Percentiles rank a stretch among this genome's conserved stretches.
Conservation (phyloP, 768 basidiomycete genomes). For the Gloeopeniophorella convolvens region DNA sequence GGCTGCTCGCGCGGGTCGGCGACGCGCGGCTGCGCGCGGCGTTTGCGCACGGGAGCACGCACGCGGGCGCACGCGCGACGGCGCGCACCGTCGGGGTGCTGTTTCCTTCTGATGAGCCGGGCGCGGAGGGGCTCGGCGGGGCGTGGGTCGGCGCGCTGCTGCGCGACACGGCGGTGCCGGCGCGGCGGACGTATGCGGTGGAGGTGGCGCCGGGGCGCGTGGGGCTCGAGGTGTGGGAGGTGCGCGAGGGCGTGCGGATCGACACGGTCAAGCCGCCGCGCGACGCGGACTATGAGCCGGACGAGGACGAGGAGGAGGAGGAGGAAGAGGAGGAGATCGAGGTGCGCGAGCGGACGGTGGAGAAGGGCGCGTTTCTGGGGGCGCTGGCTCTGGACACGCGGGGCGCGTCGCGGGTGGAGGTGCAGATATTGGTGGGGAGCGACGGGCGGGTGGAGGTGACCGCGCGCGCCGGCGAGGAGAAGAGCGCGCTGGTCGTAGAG, state of each 20-base stretch:
- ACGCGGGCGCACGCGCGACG: slow-evolving; percentile 46
- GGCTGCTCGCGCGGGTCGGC: slow-evolving; percentile 45
- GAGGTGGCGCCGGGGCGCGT: slow-evolving; percentile 40
- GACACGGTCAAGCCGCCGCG: slow-evolving; percentile 49
- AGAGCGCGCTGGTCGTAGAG: slow-evolving; percentile 23
- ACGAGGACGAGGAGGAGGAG: slow-evolving; percentile 47
- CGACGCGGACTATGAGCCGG: no score
- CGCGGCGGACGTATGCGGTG: slow-evolving; percentile 51
- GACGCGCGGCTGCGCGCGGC: slow-evolving; percentile 45
- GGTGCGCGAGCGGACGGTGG: slow-evolving; percentile 53
- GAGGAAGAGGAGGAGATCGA: slow-evolving; percentile 58
- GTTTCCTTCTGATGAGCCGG: slow-evolving; percentile 53
- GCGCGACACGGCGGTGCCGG: slow-evolving; percentile 69
- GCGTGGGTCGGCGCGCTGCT: slow-evolving; percentile 59
- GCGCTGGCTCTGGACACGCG: slow-evolving; percentile 37
- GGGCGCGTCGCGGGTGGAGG: slow-evolving; percentile 46
- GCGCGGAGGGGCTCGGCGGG: slow-evolving; percentile 45
- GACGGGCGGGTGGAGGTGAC: slow-evolving; percentile 34
- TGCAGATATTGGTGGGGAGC: slow-evolving; percentile 31
- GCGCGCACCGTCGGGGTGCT: slow-evolving; percentile 58
- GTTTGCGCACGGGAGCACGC: slow-evolving; percentile 39
- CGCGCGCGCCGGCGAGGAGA: slow-evolving; percentile 30
- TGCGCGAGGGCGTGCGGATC: slow-evolving; percentile 56
- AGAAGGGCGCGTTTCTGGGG: slow-evolving; percentile 46
- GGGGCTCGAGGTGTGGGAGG: slow-evolving; percentile 74